phyloP scores from a whole-genome alignment of 768 basidiomycete genomes.

The Tulasnella sp. region DNA sequence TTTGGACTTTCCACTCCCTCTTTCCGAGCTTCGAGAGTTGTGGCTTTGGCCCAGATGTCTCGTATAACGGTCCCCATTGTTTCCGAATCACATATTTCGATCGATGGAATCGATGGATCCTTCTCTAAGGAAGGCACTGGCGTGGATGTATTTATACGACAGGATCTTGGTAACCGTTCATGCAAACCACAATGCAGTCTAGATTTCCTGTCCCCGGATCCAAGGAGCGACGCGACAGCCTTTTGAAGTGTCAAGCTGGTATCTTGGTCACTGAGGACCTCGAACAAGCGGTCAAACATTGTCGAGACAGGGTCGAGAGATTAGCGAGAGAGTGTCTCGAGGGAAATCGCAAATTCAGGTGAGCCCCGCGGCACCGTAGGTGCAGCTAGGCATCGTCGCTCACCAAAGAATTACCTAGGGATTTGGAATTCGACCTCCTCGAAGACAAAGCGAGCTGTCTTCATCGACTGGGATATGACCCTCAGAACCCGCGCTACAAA shows the following conservation, averaged over 20 bases:
- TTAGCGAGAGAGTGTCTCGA: conserved; percentile 42
- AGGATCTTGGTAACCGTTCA: background rate
- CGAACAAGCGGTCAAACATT: conserved; percentile 38
- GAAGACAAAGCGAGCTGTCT: conserved; percentile 37
- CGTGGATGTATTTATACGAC: background rate
- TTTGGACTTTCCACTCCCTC: background rate
- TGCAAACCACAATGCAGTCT: background rate
- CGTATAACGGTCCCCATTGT: background rate
- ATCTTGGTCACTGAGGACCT: conserved; percentile 41
- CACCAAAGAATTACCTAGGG: conserved; percentile 31
- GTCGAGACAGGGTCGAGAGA: conserved; percentile 38
- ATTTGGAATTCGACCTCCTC: conserved; percentile 50
- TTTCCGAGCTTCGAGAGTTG: background rate
- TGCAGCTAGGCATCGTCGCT: background rate
- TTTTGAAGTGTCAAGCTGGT: conserved; percentile 27
- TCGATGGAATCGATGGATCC: background rate
- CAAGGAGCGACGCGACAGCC: background rate
- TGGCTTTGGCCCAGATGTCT: background rate
- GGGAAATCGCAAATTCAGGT: conserved; percentile 48
- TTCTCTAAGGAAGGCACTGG: background rate
- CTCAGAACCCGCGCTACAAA: conserved; percentile 21
- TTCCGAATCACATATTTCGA: background rate
- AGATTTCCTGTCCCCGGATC: background rate
- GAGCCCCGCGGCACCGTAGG: conserved; percentile 12
- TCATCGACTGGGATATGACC: conserved; percentile 32